Evolutionary conservation across 1,139 yeast genomes (phyloP), one percentile per base, ranked within the genome.

Genomic region (Zygosaccharomyces pseudobailii): DNA sequence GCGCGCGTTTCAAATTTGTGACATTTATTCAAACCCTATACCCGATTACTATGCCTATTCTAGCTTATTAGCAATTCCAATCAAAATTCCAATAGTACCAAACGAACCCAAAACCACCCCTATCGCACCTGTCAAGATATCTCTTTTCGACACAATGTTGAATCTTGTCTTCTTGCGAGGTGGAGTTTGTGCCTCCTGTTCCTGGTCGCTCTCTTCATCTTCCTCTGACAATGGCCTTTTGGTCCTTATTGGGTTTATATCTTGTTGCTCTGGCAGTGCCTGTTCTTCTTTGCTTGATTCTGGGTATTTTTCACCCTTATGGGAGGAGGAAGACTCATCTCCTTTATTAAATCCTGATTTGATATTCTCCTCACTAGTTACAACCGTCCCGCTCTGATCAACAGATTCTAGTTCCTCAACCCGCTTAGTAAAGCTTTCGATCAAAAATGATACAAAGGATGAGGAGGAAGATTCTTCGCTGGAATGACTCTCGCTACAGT

Each of bases 21-120:
- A 38, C 28, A 41, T 41, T 19, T 34, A 24, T 27, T 27, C 22
- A 30, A 30, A 30, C 19, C 33, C 33, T 7, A 10, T 30, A 30
- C 33, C 33, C 33, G 19, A 10, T 38, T 38, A 38, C 9, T 27
- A 23, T 8, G 20, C 25, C 25, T 46, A 47, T 13, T 51, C 53
- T 39, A 49, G 37, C 27, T 41, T 43, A 35, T 50, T 48, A 20
- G 55, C 55, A 35, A 52, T 33, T 3, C 46, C 49, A n/a, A 45
- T 46, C n/a, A 52, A 45, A n/a, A 52, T 23, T 10, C 55, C 54
- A 31, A 55, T 46, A 13, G 58, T 52, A 17, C 55, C 56, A 24
- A 56, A 43, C 28, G 55, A 50, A 21, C 59, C 59, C 13, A 55
- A 33, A 34, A 49, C 30, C 42, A 55, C 47, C 4, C 59, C 59